A percentile compares a stretch with the other conserved stretches of the same genome.
These are phyloP conservation scores for Malassezia equina DNA, from an alignment of 1,284 basidiomycete genomes.

Conservation along the genomic window DNA sequence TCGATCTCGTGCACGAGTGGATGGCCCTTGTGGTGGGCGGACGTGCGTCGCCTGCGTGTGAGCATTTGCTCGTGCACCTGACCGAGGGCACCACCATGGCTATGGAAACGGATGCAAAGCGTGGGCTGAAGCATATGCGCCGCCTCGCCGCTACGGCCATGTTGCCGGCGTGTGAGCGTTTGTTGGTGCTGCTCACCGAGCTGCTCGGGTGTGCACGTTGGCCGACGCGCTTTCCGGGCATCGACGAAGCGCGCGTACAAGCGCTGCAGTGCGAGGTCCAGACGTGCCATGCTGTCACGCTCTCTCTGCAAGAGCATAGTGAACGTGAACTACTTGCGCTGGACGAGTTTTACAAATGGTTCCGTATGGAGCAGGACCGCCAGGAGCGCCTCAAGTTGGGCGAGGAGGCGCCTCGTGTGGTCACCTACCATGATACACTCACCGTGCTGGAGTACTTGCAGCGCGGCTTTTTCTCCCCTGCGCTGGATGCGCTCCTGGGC, in stretches of 20 bases:
- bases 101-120: constrained; percentile 14
- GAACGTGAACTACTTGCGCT: constrained; percentile 16
- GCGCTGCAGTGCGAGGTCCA: neutral
- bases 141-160: constrained; percentile 9
- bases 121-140: constrained; percentile 11
- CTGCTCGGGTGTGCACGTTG: constrained; percentile 7
- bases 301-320: constrained; percentile 8
- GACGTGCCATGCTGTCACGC: constrained; percentile 4
- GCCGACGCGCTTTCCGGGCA: neutral
- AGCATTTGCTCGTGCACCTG: constrained; percentile 28
- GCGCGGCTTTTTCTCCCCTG: constrained; percentile 15
- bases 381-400: constrained; percentile 13
- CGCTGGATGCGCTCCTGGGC: constrained; percentile 13
- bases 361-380: constrained; percentile 19
- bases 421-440: constrained; percentile 15
- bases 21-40: constrained; percentile 29
- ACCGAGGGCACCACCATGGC: constrained; percentile 24
- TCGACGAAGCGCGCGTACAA: neutral
- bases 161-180: constrained; percentile 13
- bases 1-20: constrained; percentile 28
- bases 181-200: constrained; percentile 11
- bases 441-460: constrained; percentile 15
- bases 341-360: constrained; percentile 21
- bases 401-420: neutral
- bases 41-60: constrained; percentile 24